These are phyloP conservation scores for Cercospora citrullina DNA, from an alignment of 2,329 filamentous ascomycete species.

Conservation along the genomic window DNA sequence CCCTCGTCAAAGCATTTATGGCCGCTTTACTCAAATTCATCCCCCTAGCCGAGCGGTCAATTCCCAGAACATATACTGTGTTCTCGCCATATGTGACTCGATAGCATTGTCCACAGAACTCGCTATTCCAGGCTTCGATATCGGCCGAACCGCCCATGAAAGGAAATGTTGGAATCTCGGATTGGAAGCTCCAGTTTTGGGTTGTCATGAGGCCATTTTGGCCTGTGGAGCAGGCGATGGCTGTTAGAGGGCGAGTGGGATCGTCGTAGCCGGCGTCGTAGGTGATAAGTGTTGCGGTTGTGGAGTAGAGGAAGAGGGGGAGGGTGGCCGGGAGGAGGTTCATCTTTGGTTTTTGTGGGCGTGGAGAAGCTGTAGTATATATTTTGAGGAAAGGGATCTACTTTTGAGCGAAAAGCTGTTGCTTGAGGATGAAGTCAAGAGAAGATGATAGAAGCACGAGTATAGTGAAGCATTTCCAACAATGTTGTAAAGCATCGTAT, in stretches of 20 bases:
- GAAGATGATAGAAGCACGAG: background rate
- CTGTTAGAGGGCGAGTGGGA: background rate
- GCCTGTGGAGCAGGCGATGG: background rate
- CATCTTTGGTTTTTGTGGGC: background rate
- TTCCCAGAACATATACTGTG: background rate
- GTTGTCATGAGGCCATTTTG: background rate
- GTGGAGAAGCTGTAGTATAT: background rate
- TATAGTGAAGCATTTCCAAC: background rate
- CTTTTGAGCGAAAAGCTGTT: too few relatives aligned
- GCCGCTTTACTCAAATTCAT: background rate
- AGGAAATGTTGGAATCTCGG: background rate
- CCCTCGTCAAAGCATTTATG: background rate
- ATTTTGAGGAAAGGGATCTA: too few relatives aligned
- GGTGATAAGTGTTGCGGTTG: background rate
- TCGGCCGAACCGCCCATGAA: background rate
- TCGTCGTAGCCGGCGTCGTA: background rate
- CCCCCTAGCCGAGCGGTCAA: background rate
- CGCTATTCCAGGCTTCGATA: background rate
- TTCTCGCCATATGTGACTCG: background rate
- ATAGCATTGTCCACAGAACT: background rate
- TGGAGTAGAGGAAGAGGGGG: background rate
- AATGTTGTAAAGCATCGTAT: background rate
- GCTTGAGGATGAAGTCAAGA: background rate
- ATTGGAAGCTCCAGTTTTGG: background rate
- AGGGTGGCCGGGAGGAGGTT: background rate